Conservation (phyloP, 1,284 basidiomycete species). For the Leucoagaricus sp. region DNA sequence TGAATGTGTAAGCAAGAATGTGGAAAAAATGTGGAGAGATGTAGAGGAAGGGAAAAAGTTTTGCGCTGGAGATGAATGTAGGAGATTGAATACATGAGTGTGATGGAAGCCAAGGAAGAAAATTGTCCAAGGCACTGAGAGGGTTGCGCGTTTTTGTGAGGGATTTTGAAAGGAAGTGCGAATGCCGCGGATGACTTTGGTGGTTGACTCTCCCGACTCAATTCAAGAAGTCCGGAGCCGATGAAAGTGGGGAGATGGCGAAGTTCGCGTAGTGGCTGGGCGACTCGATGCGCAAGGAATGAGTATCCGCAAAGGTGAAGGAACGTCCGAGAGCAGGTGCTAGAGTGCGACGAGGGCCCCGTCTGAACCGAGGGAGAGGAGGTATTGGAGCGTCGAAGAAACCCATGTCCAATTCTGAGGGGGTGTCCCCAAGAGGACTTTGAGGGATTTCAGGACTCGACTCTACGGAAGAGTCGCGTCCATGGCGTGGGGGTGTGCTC, state of each 20-base stretch:
- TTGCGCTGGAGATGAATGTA: conserved; percentile 7
- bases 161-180: conserved; percentile 9
- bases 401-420: conserved; percentile 33
- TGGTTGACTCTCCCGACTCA: conserved; percentile 24
- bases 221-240: conserved; percentile 46
- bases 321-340: conserved; percentile 30
- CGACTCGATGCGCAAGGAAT: conserved; percentile 27
- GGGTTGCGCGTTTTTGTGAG: conserved; percentile 1
- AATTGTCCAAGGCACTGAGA: background rate
- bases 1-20: conserved; percentile 16
- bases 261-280: conserved; percentile 47
- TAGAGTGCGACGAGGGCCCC: conserved; percentile 23
- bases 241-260: conserved; percentile 50
- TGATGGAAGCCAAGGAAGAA: background rate
- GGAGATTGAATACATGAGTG: background rate
- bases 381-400: conserved; percentile 23
- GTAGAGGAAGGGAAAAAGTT: conserved; percentile 13
- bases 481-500: conserved; percentile 43
- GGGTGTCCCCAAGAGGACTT: conserved; percentile 44
- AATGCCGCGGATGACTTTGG: background rate
- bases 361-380: conserved; percentile 21
- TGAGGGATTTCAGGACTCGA: conserved; percentile 53
- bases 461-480: conserved; percentile 51
- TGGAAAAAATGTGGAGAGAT: conserved; percentile 14
- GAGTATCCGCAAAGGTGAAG: conserved; percentile 34